Evolutionary conservation across 2,329 filamentous ascomycete genomes (phyloP).

Genomic region (Podosphaera leucotricha): DNA sequence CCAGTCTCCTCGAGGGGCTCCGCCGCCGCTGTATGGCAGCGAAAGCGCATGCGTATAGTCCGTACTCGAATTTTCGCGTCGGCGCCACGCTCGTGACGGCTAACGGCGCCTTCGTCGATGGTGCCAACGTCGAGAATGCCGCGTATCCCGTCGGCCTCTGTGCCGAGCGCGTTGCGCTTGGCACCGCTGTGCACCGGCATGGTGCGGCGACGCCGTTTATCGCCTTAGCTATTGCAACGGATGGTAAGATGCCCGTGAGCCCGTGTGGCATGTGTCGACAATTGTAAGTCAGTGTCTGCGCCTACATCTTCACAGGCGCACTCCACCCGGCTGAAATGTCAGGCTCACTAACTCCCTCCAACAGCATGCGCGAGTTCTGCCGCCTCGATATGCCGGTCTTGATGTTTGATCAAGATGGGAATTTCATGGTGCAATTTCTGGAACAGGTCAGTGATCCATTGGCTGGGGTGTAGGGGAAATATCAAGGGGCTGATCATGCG

Average conservation of each 20-base stretch:
- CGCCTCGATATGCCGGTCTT: conserved; percentile 48
- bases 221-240: conserved; percentile 50
- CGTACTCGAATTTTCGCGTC: conserved; percentile 50
- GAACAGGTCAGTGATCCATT: neutral
- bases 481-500: neutral
- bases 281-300: conserved; percentile 32
- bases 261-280: conserved; percentile 95
- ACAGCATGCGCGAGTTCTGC: conserved; percentile 55
- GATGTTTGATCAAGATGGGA: conserved; percentile 72
- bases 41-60: conserved; percentile 62
- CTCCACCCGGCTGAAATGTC: neutral
- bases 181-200: conserved; percentile 37
- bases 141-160: conserved; percentile 87
- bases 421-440: conserved; percentile 30
- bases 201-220: conserved; percentile 28
- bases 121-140: conserved; percentile 81
- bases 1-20: conserved; percentile 21
- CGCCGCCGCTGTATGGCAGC: conserved; percentile 45
- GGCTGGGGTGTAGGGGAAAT: neutral
- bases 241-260: conserved; percentile 33
- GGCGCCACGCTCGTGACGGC: conserved; percentile 52
- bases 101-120: conserved; percentile 26
- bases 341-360: no score
- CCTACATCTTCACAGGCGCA: neutral
- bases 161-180: conserved; percentile 77